A percentile compares a stretch with the other conserved stretches of the same genome.
Evolutionary conservation across 805 yeast genomes (phyloP).

Genomic region (Kockiozyma suomiensis): DNA sequence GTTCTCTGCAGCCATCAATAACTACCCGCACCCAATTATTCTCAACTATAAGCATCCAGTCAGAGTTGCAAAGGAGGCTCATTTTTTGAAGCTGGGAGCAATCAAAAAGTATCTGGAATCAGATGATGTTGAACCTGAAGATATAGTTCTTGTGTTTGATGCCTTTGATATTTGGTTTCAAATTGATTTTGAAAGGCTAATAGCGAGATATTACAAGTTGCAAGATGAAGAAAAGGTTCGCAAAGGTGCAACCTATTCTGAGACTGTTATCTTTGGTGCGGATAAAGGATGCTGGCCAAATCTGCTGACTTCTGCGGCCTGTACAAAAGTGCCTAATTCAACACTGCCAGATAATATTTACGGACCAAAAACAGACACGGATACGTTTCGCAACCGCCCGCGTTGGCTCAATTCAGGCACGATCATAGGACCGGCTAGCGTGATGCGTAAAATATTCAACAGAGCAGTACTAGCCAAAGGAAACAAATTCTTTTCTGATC

Average conservation of each 20-base stretch:
- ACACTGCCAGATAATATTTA: conserved; percentile 13
- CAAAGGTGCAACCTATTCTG: neutral
- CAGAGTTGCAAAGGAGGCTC: conserved; percentile 17
- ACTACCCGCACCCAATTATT: conserved; percentile 27
- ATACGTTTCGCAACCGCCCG: conserved; percentile 8
- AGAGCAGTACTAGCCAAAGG: conserved; percentile 1
- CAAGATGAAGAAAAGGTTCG: conserved; percentile 1
- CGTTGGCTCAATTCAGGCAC: conserved; percentile 30
- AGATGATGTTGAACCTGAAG: conserved; percentile 13
- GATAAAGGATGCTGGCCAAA: conserved; percentile 31
- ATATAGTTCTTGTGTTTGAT: conserved; percentile 24
- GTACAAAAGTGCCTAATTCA: conserved; percentile 13
- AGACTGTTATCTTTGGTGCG: conserved; percentile 18
- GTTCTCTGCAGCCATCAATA: conserved; percentile 26
- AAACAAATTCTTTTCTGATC: conserved; percentile 9
- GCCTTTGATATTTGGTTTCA: conserved; percentile 34
- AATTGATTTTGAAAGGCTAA: conserved; percentile 13
- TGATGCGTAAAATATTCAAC: conserved; percentile 3
- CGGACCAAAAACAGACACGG: conserved; percentile 19
- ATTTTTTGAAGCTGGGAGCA: conserved; percentile 27
- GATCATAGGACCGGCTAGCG: conserved; percentile 20
- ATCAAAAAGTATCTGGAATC: conserved; percentile 22
- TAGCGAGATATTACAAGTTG: conserved; percentile 12
- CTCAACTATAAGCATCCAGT: conserved; percentile 20
- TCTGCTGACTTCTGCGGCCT: conserved; percentile 6